Evolutionary conservation across 2,329 filamentous ascomycete genomes (phyloP).

Genomic region (Akanthomyces lecanii): DNA sequence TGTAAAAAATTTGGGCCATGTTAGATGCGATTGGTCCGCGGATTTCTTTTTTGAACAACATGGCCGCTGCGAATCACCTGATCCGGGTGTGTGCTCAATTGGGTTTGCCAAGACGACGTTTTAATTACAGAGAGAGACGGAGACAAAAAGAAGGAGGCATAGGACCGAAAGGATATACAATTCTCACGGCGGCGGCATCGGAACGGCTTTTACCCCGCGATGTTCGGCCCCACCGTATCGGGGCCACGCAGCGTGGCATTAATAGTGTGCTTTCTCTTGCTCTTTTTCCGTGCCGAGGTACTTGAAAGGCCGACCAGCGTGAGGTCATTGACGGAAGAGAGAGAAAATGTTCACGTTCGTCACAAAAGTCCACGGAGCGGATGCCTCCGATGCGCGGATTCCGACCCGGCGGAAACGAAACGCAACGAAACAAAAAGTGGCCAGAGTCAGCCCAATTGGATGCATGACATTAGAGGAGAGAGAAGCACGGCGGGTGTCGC

Average conservation of each 20-base stretch:
- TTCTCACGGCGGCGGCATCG: neutral
- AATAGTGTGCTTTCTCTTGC: neutral
- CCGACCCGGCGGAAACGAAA: no score
- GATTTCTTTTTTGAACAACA: conserved; percentile 11
- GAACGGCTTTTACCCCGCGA: conserved; percentile 10
- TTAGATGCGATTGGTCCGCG: neutral
- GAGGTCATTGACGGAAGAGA: no score
- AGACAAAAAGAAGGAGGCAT: neutral
- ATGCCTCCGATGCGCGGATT: no score
- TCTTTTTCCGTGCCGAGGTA: conserved; percentile 8
- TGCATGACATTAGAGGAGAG: no score
- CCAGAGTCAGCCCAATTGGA: no score
- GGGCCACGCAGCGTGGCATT: neutral
- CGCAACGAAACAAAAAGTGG: no score
- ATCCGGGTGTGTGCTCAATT: no score
- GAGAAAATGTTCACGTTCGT: no score
- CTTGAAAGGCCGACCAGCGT: neutral
- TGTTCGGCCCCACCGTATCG: conserved; percentile 8
- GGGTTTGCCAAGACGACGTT: no score
- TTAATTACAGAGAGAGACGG: no score
- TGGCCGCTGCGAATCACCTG: neutral
- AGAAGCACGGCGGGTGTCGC: no score
- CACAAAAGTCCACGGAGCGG: no score
- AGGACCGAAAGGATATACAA: neutral
- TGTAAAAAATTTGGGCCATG: neutral